Conservation (phyloP, 176 grass and related monocot genomes). For the Thalia dealbata region DNA sequence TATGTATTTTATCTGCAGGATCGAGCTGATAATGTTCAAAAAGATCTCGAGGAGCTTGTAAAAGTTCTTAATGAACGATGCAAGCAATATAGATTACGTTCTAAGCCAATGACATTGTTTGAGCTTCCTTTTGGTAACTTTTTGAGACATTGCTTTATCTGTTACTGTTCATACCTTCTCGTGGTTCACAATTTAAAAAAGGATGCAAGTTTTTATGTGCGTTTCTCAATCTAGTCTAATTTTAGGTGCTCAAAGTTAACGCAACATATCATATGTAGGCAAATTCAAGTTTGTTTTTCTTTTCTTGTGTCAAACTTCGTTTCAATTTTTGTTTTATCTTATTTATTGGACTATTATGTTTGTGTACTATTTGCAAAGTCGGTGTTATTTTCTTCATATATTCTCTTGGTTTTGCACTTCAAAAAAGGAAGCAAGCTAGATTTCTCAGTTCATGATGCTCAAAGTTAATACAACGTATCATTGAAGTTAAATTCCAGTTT, state of each 20-base stretch:
- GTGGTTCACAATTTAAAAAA: too few species aligned
- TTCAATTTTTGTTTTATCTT: background rate
- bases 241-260: too few species aligned
- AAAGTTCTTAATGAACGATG: constrained; percentile 85
- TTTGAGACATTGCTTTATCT: constrained; percentile 1
- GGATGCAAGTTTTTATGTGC: too few species aligned
- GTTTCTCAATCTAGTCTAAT: too few species aligned
- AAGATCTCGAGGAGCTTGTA: constrained; percentile 68
- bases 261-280: background rate
- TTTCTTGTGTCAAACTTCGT: background rate
- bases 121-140: constrained; percentile 94
- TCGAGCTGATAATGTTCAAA: constrained; percentile 67
- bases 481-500: too few species aligned
- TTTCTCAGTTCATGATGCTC: too few species aligned
- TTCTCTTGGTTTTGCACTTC: too few species aligned
- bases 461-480: too few species aligned
- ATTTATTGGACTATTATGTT: background rate
- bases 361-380: background rate
- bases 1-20: constrained; percentile 34
- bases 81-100: constrained; percentile 90
- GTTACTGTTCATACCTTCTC: too few species aligned
- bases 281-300: background rate
- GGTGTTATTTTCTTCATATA: too few species aligned
- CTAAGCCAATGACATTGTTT: constrained; percentile 78
- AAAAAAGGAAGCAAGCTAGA: too few species aligned